Base-by-base conservation (phyloP, 2,329 filamentous ascomycete genomes). In the Colletotrichum sp. region DNA sequence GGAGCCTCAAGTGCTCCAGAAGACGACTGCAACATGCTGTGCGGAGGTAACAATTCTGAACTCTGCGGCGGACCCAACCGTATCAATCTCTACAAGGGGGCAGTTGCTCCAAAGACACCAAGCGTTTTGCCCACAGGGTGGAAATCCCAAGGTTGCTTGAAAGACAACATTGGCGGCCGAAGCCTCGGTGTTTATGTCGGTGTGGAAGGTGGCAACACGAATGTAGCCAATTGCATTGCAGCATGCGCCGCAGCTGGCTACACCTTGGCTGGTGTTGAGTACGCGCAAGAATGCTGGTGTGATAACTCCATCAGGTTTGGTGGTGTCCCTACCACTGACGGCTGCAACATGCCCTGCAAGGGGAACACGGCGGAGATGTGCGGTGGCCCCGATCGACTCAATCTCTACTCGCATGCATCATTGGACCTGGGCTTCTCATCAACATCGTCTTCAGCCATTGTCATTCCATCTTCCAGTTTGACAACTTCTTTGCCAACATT, bases 31-130 rank as follows among this genome's bases (percentile, higher is more conserved):
- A 48, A 48, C 18, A 48, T 48, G 38, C 38, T 48, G 3, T 48
- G 38, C 18, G 38, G 38, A 6, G 38, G 18, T 12, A 48, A 48
- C 38, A 48, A n/a, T 18, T n/a, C 18, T 6, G 38, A 48, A n/a
- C 8, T 80, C 79, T 85, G 84, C 74, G 83, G 83, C 69, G 82
- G 80, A 3, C 77, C 80, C 66, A 79, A 81, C 76, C 79, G 82
- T 21, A 79, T 85, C 13, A 81, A 82, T 70, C 80, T 85, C 16
- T 85, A 84, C 80, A 79, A 82, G 76, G 80, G 82, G 72, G 76
- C 79, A 69, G 18, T 43, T n/a, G 48, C 38, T 18, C 38, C 64
- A 8, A 55, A 67, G 72, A 71, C 12, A 77, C 73, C 8, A 4
- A 67, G 64, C 24, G 38, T 52, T 0, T 15, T 67, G 16, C 64